Conservation (phyloP, 345 rosid species). For the Firmiana major region DNA sequence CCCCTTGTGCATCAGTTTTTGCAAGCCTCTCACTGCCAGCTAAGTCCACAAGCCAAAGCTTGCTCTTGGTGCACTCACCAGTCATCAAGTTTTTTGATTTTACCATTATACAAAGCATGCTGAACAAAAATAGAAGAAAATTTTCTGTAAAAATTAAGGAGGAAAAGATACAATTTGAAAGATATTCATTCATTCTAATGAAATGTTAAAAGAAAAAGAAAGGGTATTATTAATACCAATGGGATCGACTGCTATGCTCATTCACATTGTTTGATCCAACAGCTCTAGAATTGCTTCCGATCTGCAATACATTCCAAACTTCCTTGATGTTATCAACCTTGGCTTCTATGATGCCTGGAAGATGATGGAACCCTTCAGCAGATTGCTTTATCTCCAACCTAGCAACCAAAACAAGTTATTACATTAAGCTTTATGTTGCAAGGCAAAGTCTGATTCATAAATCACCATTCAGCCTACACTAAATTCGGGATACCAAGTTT, state of each 20-base stretch:
- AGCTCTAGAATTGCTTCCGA: slow-evolving; percentile 91
- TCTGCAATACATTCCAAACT: slow-evolving; percentile 85
- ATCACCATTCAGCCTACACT: neutral
- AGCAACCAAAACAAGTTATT: slow-evolving; percentile 10
- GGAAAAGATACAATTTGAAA: neutral
- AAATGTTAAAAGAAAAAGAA: neutral
- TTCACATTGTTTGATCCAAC: slow-evolving; percentile 97
- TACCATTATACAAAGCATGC: slow-evolving; percentile 91
- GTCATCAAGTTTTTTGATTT: slow-evolving; percentile 74
- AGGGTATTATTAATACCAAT: slow-evolving; percentile 52
- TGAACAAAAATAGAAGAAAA: slow-evolving; percentile 32
- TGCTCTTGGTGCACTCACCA: slow-evolving; percentile 95
- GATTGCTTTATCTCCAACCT: slow-evolving; percentile 96
- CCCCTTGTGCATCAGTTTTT: slow-evolving; percentile 89
- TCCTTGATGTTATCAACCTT: slow-evolving; percentile 64
- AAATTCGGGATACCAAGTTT: neutral
- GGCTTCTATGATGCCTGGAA: slow-evolving; percentile 89
- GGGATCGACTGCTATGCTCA: slow-evolving; percentile 97
- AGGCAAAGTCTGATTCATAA: slow-evolving; percentile 28
- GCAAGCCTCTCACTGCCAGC: slow-evolving; percentile 98
- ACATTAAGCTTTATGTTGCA: neutral
- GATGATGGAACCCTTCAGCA: slow-evolving; percentile 74
- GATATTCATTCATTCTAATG: neutral
- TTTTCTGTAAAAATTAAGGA: neutral
- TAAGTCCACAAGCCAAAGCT: slow-evolving; percentile 70